Percentiles rank a stretch among this genome's conserved stretches.
Conservation (phyloP, 2,329 filamentous ascomycete genomes). For the Phaeosphaeria sp. region DNA sequence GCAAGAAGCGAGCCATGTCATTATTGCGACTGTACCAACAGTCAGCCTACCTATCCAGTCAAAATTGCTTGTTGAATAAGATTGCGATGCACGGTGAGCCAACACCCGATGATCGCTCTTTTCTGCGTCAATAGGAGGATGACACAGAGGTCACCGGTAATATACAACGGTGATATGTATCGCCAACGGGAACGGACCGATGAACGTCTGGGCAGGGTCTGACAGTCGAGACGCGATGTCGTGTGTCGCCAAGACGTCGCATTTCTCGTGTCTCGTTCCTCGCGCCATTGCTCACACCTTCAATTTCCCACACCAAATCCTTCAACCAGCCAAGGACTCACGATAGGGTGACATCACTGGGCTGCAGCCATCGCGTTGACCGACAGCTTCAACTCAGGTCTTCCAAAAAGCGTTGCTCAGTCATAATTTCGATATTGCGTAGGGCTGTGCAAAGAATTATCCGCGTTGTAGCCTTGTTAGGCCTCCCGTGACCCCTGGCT, state of each 20-base stretch:
- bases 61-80: not conserved
- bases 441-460: conserved; percentile 17
- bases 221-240: not conserved
- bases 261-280: conserved; percentile 1
- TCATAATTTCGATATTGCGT: conserved; percentile 15
- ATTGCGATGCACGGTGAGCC: not conserved
- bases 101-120: not conserved
- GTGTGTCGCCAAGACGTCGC: conserved; percentile 4
- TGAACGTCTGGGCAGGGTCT: not conserved
- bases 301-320: not conserved
- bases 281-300: not conserved
- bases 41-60: not conserved
- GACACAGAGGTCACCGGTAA: not conserved
- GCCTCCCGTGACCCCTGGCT: conserved; percentile 15
- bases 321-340: not conserved
- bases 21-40: not conserved
- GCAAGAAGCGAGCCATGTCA: not conserved
- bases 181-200: not conserved
- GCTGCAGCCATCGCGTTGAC: not conserved
- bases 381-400: not conserved
- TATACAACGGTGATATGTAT: not conserved
- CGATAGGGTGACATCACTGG: not conserved
- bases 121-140: not conserved
- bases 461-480: conserved; percentile 8
- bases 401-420: conserved; percentile 3